Percentiles rank a stretch among this genome's conserved stretches.
phyloP scores from a whole-genome alignment of 257 asterid genomes.

The Solanum habrochaites region DNA sequence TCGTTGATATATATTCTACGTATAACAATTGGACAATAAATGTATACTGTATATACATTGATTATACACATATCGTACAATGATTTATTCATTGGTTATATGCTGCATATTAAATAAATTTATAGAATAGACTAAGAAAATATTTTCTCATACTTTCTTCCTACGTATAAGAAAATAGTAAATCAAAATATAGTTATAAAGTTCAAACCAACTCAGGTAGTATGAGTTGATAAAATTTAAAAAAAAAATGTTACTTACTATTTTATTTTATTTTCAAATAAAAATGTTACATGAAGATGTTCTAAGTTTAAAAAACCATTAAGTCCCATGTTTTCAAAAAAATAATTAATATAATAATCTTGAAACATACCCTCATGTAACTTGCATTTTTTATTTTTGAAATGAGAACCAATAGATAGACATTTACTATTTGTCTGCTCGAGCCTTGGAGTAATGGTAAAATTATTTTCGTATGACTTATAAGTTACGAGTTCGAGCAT shows the following conservation, averaged over 20 bases:
- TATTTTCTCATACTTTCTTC: too few species aligned
- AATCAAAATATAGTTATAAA: neutral
- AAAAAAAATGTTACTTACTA: neutral
- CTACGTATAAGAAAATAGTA: neutral
- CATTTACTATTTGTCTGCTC: neutral
- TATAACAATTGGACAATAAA: neutral
- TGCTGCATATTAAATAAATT: neutral
- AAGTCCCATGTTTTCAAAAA: neutral
- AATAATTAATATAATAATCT: neutral
- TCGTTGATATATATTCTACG: neutral
- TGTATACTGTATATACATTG: neutral
- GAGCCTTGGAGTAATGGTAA: rapidly evolving
- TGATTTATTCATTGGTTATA: neutral
- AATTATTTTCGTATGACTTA: neutral
- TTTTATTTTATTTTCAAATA: neutral
- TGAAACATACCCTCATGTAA: neutral
- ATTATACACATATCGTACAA: neutral
- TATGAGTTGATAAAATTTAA: neutral
- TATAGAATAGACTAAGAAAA: neutral
- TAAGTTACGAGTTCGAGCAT: neutral
- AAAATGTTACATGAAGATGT: neutral
- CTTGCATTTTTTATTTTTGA: neutral
- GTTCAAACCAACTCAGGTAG: neutral
- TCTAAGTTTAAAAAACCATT: neutral
- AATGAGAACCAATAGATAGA: neutral